phyloP scores from a whole-genome alignment of 2,329 filamentous ascomycete genomes.

The Lachnellula cervina region DNA sequence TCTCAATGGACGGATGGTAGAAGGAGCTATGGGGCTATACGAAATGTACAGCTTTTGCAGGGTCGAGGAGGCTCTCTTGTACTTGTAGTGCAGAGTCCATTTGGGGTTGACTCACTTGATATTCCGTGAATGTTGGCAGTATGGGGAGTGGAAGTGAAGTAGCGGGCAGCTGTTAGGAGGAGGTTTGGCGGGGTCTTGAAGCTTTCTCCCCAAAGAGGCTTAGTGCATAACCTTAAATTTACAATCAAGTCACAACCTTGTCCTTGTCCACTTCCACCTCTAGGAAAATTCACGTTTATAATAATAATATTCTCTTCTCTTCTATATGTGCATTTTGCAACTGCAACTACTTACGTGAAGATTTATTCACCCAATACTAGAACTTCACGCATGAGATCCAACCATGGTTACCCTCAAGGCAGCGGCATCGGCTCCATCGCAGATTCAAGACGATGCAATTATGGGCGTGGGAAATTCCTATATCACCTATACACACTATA shows the following conservation, averaged over 20 bases:
- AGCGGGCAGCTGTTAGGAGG: not conserved
- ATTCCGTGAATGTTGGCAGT: not conserved
- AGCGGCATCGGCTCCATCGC: conserved; percentile 18
- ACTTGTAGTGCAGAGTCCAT: conserved; percentile 2
- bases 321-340: no score
- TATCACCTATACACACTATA: not conserved
- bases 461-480: conserved; percentile 22
- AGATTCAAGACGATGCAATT: conserved; percentile 42
- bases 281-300: no score
- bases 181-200: not conserved
- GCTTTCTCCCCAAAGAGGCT: not conserved
- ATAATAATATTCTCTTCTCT: no score
- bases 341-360: no score
- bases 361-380: no score
- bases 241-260: not conserved
- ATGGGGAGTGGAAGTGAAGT: not conserved
- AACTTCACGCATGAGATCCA: no score
- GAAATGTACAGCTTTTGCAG: conserved; percentile 4
- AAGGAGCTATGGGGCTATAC: conserved; percentile 4
- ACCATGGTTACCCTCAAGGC: not conserved
- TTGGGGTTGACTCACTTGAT: conserved; percentile 1
- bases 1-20: not conserved
- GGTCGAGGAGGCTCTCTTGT: not conserved
- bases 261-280: not conserved
- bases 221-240: not conserved